Conservation (phyloP, 345 rosid genomes). For the Noccaea caerulescens region DNA sequence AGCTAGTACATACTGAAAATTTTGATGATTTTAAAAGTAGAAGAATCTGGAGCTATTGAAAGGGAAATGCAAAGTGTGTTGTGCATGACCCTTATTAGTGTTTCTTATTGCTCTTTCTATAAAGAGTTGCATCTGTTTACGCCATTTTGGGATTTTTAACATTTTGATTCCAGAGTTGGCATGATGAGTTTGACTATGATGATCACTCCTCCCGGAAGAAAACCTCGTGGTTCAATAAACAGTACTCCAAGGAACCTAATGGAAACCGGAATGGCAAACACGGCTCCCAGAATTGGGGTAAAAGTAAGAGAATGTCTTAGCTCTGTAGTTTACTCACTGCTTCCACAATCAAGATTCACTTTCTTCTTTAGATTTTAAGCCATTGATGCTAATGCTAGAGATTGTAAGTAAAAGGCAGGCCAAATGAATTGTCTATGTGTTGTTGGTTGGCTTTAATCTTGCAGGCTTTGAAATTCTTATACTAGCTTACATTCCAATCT, state of each 20-base stretch:
- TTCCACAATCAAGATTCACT: not conserved
- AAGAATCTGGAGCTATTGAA: not conserved
- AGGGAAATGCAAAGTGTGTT: conserved; percentile 6
- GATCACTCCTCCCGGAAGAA: conserved; percentile 48
- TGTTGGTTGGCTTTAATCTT: not conserved
- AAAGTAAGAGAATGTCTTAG: conserved; percentile 57
- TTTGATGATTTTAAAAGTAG: not conserved
- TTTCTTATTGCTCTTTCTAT: conserved; percentile 12
- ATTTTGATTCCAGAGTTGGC: conserved; percentile 57
- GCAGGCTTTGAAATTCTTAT: not conserved
- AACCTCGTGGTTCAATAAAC: conserved; percentile 65
- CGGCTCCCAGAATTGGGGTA: conserved; percentile 44
- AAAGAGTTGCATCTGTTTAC: conserved; percentile 15
- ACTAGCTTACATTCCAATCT: not conserved
- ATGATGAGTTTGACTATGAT: conserved; percentile 50
- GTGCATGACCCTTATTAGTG: conserved; percentile 5
- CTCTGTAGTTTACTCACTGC: conserved; percentile 12
- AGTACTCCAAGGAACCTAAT: conserved; percentile 52
- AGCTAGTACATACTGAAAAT: not conserved
- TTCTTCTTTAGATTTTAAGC: not conserved
- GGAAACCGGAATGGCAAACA: conserved; percentile 47
- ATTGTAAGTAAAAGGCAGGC: not conserved
- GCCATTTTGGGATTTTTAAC: not conserved
- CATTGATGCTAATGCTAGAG: conserved; percentile 1
- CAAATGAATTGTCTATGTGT: not conserved